A percentile compares a stretch with the other conserved stretches of the same genome.
Conservation (phyloP, 2,329 filamentous ascomycete genomes). For the Apiospora marii region DNA sequence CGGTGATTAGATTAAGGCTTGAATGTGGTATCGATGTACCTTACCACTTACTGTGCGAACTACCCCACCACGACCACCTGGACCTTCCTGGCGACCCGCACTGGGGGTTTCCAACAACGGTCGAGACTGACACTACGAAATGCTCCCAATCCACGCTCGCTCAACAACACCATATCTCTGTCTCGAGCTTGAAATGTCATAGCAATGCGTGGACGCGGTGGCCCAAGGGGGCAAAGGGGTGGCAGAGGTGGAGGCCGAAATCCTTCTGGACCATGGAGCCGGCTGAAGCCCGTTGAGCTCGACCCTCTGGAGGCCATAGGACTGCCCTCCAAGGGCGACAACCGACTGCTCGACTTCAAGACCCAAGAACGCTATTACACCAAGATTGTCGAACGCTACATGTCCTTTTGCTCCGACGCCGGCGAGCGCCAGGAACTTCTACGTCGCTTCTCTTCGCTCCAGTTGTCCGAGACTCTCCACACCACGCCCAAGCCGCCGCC, state of each 20-base stretch:
- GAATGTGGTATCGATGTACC: background rate
- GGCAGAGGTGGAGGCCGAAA: slow-evolving; percentile 40
- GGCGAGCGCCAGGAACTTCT: slow-evolving; percentile 77
- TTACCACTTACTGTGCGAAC: background rate
- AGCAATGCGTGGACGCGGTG: slow-evolving; percentile 44
- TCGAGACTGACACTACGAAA: background rate
- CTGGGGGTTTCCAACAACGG: background rate
- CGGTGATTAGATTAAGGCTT: slow-evolving; percentile 13
- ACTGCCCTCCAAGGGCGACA: slow-evolving; percentile 90
- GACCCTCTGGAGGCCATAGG: slow-evolving; percentile 85
- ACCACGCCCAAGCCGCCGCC: slow-evolving; percentile 9
- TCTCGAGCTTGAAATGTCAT: slow-evolving; percentile 38
- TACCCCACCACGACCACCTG: background rate
- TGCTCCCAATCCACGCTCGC: background rate
- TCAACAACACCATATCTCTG: slow-evolving; percentile 1
- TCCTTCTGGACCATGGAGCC: slow-evolving; percentile 68
- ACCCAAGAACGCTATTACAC: slow-evolving; percentile 86
- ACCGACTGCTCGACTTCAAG: slow-evolving; percentile 75
- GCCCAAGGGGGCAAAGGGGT: slow-evolving; percentile 30
- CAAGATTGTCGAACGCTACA: slow-evolving; percentile 87
- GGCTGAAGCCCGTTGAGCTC: slow-evolving; percentile 75
- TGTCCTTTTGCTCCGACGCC: slow-evolving; percentile 83
- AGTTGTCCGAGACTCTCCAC: slow-evolving; percentile 42
- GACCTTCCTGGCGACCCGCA: slow-evolving; percentile 7
- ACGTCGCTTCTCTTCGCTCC: slow-evolving; percentile 74